These are phyloP conservation scores for Argentina anserina DNA, from an alignment of 306 rosid genomes.

Conservation along the genomic window DNA sequence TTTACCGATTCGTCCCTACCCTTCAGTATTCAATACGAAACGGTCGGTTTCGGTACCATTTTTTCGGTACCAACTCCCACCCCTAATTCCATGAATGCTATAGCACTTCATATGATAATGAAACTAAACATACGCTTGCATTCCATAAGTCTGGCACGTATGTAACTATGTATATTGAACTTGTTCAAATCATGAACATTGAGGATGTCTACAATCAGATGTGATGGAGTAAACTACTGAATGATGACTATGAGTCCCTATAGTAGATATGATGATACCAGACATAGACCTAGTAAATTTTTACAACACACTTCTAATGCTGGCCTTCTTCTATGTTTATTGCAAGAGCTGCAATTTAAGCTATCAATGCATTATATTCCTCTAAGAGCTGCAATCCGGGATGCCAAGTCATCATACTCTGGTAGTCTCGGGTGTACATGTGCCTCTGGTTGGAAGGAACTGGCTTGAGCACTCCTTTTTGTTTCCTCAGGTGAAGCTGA, in stretches of 20 bases:
- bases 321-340: not conserved
- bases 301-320: not conserved
- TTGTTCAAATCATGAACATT: conserved; percentile 1
- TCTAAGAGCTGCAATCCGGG: conserved; percentile 50
- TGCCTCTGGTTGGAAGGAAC: conserved; percentile 39
- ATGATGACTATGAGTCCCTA: not conserved
- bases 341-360: not conserved
- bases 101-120: not conserved
- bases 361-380: conserved; percentile 9
- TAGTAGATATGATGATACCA: not conserved
- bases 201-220: not conserved
- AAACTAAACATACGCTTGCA: not conserved
- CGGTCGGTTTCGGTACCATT: too few relatives aligned
- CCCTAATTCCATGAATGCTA: not conserved
- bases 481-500: conserved; percentile 13
- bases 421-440: conserved; percentile 68
- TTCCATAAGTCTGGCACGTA: not conserved
- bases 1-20: too few relatives aligned
- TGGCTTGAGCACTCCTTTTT: conserved; percentile 19
- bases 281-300: not conserved
- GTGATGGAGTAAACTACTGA: not conserved
- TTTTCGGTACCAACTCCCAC: too few relatives aligned
- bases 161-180: not conserved
- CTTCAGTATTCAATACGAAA: too few relatives aligned
- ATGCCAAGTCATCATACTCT: conserved; percentile 64